Evolutionary conservation across 345 rosid species (phyloP), one percentile per base, ranked within the genome.

Genomic region (Citrus hindsii): DNA sequence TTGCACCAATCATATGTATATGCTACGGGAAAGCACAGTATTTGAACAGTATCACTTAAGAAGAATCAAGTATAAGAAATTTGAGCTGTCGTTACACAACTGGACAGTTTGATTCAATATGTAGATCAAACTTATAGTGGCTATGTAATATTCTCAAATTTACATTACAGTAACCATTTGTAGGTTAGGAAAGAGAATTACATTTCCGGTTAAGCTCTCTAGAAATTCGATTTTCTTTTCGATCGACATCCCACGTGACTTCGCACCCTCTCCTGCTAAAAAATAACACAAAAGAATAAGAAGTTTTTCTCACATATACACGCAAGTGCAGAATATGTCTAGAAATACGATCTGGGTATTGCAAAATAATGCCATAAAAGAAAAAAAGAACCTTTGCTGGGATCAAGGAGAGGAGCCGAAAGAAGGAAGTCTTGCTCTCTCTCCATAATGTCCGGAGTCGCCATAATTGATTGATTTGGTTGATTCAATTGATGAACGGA

Each of bases 211-310:
- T 73, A 95, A 81, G 90, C 86, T 92, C 88, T 95, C 99, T 37
- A 95, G 96, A 77, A 86, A 87, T 69, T 95, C 98, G 58, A 95
- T 93, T 90, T 89, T 95, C 94, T 90, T 90, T 88, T 95, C 99
- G 65, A 93, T 84, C 40, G 96, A 91, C 64, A 89, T 81, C 46
- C 84, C 97, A 60, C 90, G 91, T 55, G 91, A 86, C 74, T 78
- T 89, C 10, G 55, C 85, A 81, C 70, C 73, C 73, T 86, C 97
- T 55, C 89, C 99, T 91, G 86, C 73, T 69, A 65, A 82, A 71
- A 71, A 62, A 33, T 28, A 22, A 71, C 28, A 70, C 18, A n/a
- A 32, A 63, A 37, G 58, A 53, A 53, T 1, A 1, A 14, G 1
- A 12, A 46, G 3, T 0, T 1, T 53, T 53, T 53, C 58, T 53